These are phyloP conservation scores for Tetraselmis striata DNA, from an alignment of 139 green algal species.

Conservation along the genomic window DNA sequence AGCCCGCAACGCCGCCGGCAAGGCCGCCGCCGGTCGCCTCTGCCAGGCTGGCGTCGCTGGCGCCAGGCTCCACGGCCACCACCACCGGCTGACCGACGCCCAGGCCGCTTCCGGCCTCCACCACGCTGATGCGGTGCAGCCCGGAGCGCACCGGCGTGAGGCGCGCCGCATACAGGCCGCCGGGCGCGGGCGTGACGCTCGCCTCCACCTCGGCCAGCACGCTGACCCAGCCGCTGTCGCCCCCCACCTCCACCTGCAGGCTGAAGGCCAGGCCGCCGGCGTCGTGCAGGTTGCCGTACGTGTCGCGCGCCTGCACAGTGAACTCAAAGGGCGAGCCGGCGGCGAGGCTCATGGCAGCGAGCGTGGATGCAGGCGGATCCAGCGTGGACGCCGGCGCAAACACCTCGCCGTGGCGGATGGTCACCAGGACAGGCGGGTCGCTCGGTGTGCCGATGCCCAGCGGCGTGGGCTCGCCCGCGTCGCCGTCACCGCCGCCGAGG, in stretches of 20 bases:
- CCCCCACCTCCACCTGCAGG: neutral
- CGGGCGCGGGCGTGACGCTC: neutral
- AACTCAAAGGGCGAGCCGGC: neutral
- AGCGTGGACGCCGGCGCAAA: neutral
- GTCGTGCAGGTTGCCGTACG: constrained; percentile 3
- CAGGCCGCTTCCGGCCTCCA: neutral
- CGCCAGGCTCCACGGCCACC: neutral
- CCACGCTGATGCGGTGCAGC: neutral
- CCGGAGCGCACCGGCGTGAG: neutral
- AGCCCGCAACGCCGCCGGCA: neutral
- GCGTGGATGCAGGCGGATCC: neutral
- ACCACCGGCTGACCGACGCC: neutral
- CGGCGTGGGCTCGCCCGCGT: too few species aligned
- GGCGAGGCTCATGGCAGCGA: neutral
- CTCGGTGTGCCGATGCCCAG: neutral
- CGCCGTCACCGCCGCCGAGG: neutral
- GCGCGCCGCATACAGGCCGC: neutral
- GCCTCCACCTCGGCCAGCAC: neutral
- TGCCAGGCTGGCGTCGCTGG: neutral
- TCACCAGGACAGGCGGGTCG: neutral
- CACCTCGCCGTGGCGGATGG: constrained; percentile 2
- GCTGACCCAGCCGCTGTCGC: neutral
- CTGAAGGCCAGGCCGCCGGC: neutral
- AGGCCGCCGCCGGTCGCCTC: neutral
- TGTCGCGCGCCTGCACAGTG: constrained; percentile 3